Percentiles rank a stretch among this genome's conserved stretches.
Evolutionary conservation across 2,329 filamentous ascomycete genomes (phyloP).

Genomic region (Talaromyces atroroseus): DNA sequence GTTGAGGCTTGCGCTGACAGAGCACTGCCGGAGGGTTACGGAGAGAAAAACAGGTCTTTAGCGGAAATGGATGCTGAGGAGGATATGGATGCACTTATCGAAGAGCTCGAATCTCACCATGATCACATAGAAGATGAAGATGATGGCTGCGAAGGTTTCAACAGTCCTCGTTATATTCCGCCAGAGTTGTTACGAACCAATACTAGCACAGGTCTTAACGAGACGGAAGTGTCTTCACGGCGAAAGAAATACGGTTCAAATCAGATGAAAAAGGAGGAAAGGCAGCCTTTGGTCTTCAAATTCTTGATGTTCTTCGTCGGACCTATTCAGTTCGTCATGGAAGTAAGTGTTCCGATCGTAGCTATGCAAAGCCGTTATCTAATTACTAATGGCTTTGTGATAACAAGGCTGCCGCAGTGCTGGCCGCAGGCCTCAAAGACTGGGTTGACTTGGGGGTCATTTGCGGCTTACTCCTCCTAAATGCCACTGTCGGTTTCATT

Average conservation of each 20-base stretch:
- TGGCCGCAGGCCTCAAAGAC: conserved; percentile 77
- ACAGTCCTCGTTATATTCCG: conserved; percentile 56
- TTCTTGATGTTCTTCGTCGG: conserved; percentile 78
- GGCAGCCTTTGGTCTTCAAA: conserved; percentile 77
- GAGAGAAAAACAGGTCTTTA: background rate
- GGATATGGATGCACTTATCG: conserved; percentile 79
- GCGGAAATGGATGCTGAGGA: conserved; percentile 66
- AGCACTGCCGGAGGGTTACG: background rate
- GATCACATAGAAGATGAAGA: conserved; percentile 61
- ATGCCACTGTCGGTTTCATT: conserved; percentile 78
- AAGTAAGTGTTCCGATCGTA: conserved; percentile 49
- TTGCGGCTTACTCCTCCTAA: conserved; percentile 73
- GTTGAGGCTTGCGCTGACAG: background rate
- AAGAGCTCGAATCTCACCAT: conserved; percentile 79
- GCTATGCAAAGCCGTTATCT: background rate
- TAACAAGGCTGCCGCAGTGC: conserved; percentile 62
- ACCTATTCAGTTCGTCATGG: conserved; percentile 92
- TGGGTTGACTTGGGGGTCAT: conserved; percentile 96
- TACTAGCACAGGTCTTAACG: conserved; percentile 64
- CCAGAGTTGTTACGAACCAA: conserved; percentile 76
- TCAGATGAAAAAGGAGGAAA: conserved; percentile 78
- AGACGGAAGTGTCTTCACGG: conserved; percentile 58
- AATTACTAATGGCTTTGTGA: conserved; percentile 14
- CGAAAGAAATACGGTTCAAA: conserved; percentile 76
- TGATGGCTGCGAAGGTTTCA: conserved; percentile 49